phyloP scores from a whole-genome alignment of 257 asterid species.

The Salvia splendens region DNA sequence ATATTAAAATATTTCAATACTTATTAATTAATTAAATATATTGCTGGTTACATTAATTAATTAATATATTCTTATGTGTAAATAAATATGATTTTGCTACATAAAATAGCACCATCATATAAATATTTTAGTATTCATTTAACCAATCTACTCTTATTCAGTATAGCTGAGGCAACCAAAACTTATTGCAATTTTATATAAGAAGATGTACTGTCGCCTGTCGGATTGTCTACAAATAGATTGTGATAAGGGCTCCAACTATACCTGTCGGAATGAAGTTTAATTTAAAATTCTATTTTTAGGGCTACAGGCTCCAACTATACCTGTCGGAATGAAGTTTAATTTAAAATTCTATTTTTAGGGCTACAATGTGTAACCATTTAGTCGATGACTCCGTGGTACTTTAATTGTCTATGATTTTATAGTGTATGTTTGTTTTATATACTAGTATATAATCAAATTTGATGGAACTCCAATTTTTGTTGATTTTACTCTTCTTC shows the following conservation, averaged over 20 bases:
- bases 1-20: no score
- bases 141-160: no score
- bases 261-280: background rate
- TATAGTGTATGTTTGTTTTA: no score
- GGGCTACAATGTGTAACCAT: background rate
- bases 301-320: background rate
- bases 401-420: background rate
- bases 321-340: background rate
- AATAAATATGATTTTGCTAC: no score
- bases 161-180: no score
- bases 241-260: constrained; percentile 14
- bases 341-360: constrained; percentile 3
- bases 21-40: no score
- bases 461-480: no score
- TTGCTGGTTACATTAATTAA: no score
- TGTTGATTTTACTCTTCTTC: background rate
- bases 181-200: background rate
- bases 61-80: no score
- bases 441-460: no score
- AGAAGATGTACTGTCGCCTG: background rate
- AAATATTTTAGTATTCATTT: no score
- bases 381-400: background rate
- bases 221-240: background rate
- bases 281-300: constrained; percentile 10
- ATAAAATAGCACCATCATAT: no score